Base-by-base conservation (phyloP, 179 eudicot species). In the Monotropa hypopitys region DNA sequence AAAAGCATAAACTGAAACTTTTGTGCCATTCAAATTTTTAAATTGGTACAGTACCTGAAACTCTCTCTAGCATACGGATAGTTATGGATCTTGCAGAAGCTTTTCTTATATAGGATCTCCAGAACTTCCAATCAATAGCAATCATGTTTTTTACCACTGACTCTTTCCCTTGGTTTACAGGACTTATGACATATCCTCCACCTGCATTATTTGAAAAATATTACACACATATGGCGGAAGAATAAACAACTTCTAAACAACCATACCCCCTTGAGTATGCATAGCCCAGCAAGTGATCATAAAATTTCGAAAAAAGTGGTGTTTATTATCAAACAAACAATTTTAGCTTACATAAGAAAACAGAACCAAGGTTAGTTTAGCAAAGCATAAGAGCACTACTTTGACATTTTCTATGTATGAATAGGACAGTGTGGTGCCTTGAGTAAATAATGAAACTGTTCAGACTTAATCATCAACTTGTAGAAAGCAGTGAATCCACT, bases 111-210 rank as follows among this genome's bases (percentile, higher is more conserved):
- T 85, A 87, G 23, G 88, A 81, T 78, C 82, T 84, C 86, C 88
- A 88, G 42, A 78, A 80, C 77, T 80, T 88, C 87, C 88, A 89
- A 80, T 91, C 92, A 21, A 91, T 80, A 16, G 93, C 87, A 70
- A 91, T 88, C 97, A 91, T 90, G 84, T 91, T 88, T 68, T 85
- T 91, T 49, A 91, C 90, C 20, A 88, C 82, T 35, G 89, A 89
- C 42, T 81, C 85, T 47, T 86, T 89, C 50, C 93, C 90, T 26
- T 85, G 79, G 33, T 86, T 85, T 65, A 71, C 71, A 15, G 93
- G 97, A 74, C 86, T 76, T 47, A 91, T 78, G n/a, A 90, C 87
- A 73, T 78, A 90, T 80, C 97, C 93, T 73, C 97, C 93, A 81
- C 97, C 97, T 89, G 86, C 40, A 38, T 38, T 38, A 38, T 38